These are phyloP conservation scores for Rhododendron ovatum DNA, from an alignment of 148 eudicot species.

Conservation along the genomic window DNA sequence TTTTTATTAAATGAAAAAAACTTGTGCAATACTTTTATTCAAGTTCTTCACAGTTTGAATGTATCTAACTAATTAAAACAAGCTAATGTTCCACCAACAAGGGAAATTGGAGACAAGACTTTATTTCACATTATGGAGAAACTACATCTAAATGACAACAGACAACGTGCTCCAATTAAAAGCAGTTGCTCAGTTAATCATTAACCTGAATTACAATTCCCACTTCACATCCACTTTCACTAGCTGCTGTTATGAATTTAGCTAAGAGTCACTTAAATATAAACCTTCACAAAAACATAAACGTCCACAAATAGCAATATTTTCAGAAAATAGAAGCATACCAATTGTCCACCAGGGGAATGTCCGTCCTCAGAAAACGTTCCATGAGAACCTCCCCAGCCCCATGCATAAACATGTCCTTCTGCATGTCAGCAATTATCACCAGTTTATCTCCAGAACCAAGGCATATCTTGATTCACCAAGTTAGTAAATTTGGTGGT, in stretches of 20 bases:
- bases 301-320: background rate
- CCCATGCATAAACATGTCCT: slow-evolving; percentile 84
- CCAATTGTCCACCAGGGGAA: slow-evolving; percentile 98
- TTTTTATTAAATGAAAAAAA: background rate
- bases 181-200: background rate
- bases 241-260: background rate
- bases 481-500: background rate
- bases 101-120: background rate
- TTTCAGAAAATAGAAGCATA: slow-evolving; percentile 26
- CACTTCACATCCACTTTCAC: background rate
- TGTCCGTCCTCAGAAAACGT: slow-evolving; percentile 86
- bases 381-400: slow-evolving; percentile 98
- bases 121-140: background rate
- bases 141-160: background rate
- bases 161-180: background rate
- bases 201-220: background rate
- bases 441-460: background rate
- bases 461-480: background rate
- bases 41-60: background rate
- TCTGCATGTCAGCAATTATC: slow-evolving; percentile 36
- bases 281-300: background rate
- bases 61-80: background rate
- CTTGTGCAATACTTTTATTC: background rate
- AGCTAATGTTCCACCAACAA: background rate
- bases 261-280: background rate